These are phyloP conservation scores for Beauveria asiatica DNA, from an alignment of 2,329 filamentous ascomycete species.

Conservation along the genomic window DNA sequence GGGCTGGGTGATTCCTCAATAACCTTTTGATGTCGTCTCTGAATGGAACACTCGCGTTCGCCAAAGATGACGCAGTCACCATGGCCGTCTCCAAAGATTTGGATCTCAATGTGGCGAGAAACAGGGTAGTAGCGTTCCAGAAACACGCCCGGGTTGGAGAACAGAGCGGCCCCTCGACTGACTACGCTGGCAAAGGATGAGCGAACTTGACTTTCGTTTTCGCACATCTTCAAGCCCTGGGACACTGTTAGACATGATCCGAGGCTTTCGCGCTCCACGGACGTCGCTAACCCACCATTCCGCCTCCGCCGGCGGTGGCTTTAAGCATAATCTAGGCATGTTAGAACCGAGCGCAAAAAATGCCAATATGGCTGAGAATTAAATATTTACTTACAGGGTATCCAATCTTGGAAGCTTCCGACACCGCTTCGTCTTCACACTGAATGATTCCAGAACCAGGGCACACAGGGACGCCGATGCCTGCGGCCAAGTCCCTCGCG, in stretches of 20 bases:
- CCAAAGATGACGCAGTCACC: slow-evolving; percentile 28
- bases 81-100: slow-evolving; percentile 33
- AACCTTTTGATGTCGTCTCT: slow-evolving; percentile 38
- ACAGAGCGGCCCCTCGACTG: slow-evolving; percentile 10
- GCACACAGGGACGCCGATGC: slow-evolving; percentile 34
- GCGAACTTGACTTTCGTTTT: background rate
- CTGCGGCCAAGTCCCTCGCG: slow-evolving; percentile 43
- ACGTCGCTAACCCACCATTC: slow-evolving; percentile 24
- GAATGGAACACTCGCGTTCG: slow-evolving; percentile 38
- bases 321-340: slow-evolving; percentile 30
- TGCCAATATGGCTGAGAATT: too few relatives aligned
- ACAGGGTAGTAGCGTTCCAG: slow-evolving; percentile 29
- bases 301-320: slow-evolving; percentile 33
- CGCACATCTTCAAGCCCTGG: background rate
- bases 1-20: slow-evolving; percentile 29
- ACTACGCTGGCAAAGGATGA: background rate
- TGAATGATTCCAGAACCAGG: slow-evolving; percentile 21
- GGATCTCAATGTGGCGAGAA: slow-evolving; percentile 36
- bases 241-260: slow-evolving; percentile 5
- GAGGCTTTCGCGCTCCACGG: background rate
- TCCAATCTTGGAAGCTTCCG: background rate
- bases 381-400: background rate
- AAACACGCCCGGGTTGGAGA: slow-evolving; percentile 23
- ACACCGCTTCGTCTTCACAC: background rate
- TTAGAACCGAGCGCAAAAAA: background rate